Percentiles rank a stretch among this genome's conserved stretches.
Evolutionary conservation across 495 filamentous ascomycete species (phyloP).

Genomic region (Neurospora terricola): DNA sequence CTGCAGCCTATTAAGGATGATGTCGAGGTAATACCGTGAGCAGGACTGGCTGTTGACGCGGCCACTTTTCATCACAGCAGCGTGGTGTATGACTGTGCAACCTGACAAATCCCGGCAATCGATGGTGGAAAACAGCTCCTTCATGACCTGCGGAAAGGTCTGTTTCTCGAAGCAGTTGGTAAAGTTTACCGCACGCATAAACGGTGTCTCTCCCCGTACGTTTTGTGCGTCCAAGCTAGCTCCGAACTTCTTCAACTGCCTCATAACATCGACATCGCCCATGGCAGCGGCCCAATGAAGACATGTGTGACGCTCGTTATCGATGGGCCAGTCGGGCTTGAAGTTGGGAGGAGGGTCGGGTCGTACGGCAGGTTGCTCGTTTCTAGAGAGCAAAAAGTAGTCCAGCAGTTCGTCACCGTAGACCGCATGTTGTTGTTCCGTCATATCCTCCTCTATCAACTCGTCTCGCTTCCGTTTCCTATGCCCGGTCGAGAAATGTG

Average conservation of each 20-base stretch:
- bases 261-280: conserved; percentile 88
- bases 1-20: conserved; percentile 73
- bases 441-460: conserved; percentile 53
- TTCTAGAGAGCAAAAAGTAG: conserved; percentile 79
- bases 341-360: conserved; percentile 74
- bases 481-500: conserved; percentile 55
- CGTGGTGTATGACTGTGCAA: conserved; percentile 86
- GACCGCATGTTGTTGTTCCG: conserved; percentile 72
- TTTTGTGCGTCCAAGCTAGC: conserved; percentile 61
- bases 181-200: conserved; percentile 90
- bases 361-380: conserved; percentile 54
- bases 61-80: conserved; percentile 69
- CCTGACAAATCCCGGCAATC: conserved; percentile 63
- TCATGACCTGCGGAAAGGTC: conserved; percentile 72
- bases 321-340: conserved; percentile 78
- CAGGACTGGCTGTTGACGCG: conserved; percentile 66
- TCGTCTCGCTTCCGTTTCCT: conserved; percentile 74
- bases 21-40: conserved; percentile 85
- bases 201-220: conserved; percentile 76
- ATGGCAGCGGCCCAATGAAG: conserved; percentile 98
- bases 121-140: conserved; percentile 67
- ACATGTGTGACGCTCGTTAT: conserved; percentile 78
- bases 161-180: conserved; percentile 91
- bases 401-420: conserved; percentile 89
- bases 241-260: conserved; percentile 65